Base-by-base conservation (phyloP, 345 rosid genomes). In the Aegle marmelos region DNA sequence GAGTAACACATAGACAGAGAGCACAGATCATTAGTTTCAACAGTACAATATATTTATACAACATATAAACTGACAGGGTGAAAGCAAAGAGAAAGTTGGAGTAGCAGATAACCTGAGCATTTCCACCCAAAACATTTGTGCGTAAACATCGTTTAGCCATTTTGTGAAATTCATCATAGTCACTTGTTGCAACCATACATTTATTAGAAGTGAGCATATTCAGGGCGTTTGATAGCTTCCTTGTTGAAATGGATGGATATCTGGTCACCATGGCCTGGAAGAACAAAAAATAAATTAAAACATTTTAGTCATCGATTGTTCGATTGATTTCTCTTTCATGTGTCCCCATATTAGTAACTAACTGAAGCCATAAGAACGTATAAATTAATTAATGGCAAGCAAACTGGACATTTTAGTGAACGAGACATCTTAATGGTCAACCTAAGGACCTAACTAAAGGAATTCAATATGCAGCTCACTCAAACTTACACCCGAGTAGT, bases 141-240 rank as follows among this genome's bases (percentile, higher is more conserved):
- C 91, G 79, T 58, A 96, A 48, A 56, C 78, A 83, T 6, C 92
- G 88, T 84, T 96, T 94, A 9, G 75, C 87, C 72, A 75, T 53
- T 81, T 89, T 92, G 83, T 94, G 98, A 64, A 94, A 96, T 60
- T 92, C 95, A 75, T 79, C 75, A 68, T 94, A 94, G 81, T 92
- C 98, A 81, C 99, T 96, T 1, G 80, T 91, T 31, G 99, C 97
- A 74, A 94, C 99, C 97, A 92, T 92, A 74, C 85, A 73, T 79
- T 91, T 94, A 80, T 94, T 78, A 64, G 82, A 73, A 36, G 94
- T 91, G 39, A 96, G 97, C 39, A 94, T 82, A 67, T 78, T 76
- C 69, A 92, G 83, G 36, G 96, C 96, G 31, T 86, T 89, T 24
- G 98, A 87, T 70, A 95, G 83, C 82, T 95, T 91, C 62, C 95